A percentile compares a stretch with the other conserved stretches of the same genome.
These are phyloP conservation scores for Helicocarpus griseus DNA, from an alignment of 2,329 filamentous ascomycete genomes.

Conservation along the genomic window DNA sequence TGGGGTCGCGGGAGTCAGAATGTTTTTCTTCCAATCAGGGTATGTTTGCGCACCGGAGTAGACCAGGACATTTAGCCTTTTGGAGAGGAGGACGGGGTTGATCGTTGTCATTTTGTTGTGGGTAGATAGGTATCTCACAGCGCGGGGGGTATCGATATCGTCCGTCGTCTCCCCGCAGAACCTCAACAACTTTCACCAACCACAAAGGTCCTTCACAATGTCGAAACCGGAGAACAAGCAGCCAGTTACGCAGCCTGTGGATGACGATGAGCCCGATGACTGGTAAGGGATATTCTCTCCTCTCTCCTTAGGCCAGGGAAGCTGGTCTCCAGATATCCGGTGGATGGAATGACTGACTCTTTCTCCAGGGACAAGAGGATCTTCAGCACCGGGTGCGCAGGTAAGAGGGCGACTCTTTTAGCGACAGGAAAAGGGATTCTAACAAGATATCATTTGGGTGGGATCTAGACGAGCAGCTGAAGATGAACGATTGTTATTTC, in stretches of 20 bases:
- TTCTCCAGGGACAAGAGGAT: constrained; percentile 83
- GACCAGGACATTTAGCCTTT: constrained; percentile 81
- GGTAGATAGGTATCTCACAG: background rate
- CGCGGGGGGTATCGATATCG: constrained; percentile 1
- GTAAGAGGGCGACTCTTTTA: constrained; percentile 39
- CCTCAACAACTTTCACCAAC: background rate
- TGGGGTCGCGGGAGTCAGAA: constrained; percentile 31
- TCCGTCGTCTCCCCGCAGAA: background rate
- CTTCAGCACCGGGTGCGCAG: constrained; percentile 87
- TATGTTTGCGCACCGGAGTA: constrained; percentile 60
- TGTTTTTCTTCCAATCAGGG: constrained; percentile 17
- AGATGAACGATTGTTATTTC: constrained; percentile 90
- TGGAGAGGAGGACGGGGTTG: constrained; percentile 45
- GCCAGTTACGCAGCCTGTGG: constrained; percentile 36
- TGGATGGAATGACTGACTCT: constrained; percentile 1
- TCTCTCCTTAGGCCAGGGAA: constrained; percentile 8
- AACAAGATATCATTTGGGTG: background rate
- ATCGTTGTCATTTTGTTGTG: constrained; percentile 20
- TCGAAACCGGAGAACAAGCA: constrained; percentile 44
- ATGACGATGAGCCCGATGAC: constrained; percentile 87
- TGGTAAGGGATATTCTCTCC: constrained; percentile 52
- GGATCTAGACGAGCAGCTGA: constrained; percentile 66
- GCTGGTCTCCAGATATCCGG: background rate
- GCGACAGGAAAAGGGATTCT: background rate
- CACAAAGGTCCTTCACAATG: constrained; percentile 32